Base-by-base conservation (phyloP, 106 monocot genomes). In the Dendrobium officinale region DNA sequence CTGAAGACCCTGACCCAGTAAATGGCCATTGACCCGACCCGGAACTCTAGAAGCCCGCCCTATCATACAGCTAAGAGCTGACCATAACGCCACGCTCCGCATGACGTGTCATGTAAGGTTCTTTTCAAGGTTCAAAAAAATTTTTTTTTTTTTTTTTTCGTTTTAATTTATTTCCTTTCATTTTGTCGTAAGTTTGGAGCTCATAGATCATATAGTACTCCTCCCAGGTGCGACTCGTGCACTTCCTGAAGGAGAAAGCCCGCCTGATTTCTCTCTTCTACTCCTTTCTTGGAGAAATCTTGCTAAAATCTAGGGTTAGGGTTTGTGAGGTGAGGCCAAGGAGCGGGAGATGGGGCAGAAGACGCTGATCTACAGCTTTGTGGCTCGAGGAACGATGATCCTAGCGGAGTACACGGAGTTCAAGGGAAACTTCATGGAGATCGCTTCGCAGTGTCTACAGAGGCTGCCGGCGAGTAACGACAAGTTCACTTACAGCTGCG, bases 321-420 rank as follows among this genome's bases (percentile, higher is more conserved):
- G 81, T 64, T 78, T 72, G 72, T 40, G 33, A 15, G 6, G 51
- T 13, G 13, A 51, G 72, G 31, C 16, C 42, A 56, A 72, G 20
- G 51, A 51, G 43, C 33, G 5, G 29, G 75, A 80, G 72, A 86
- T 86, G 86, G 75, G 58, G 75, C 81, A 87, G 51, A 68, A 81
- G 59, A 75, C 81, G 43, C 61, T 87, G 78, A 84, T 87, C 78
- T 87, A 87, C 58, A 87, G 87, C 81, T 87, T 87, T 77, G 87
- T 87, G 61, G 87, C 84, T 9, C 61, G 87, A 61, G 87, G 87
- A 24, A 84, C 80, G 78, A 77, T 82, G 79, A 79, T 88, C 76
- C 82, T 88, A 8, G 88, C 88, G 42, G 85, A 88, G 80, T 88
- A 80, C 85, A 88, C 88, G 43, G 88, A 88, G 64, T 88, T 88